Conservation (phyloP, 352 stramenopile species). For the Phytopythium sindhum region DNA sequence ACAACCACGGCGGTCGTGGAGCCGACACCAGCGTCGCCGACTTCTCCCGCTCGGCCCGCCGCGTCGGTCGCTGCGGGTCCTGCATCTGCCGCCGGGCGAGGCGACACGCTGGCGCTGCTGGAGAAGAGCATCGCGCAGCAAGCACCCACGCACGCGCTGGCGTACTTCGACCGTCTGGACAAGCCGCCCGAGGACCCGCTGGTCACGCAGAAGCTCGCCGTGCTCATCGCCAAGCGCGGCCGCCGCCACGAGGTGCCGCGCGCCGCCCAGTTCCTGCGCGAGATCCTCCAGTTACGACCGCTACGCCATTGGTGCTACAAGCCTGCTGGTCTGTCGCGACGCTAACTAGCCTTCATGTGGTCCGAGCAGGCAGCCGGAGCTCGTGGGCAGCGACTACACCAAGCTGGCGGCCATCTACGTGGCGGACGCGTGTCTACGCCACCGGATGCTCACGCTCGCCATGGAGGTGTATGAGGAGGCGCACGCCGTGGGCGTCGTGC, state of each 20-base stretch:
- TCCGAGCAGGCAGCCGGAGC: conserved; percentile 16
- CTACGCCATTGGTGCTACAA: not conserved
- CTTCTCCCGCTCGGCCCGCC: not conserved
- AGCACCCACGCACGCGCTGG: conserved; percentile 35
- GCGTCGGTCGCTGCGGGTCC: not conserved
- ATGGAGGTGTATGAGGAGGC: conserved; percentile 48
- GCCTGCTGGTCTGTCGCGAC: not conserved
- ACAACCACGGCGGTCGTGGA: not conserved
- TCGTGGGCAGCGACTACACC: conserved; percentile 59
- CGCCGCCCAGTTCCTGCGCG: conserved; percentile 35
- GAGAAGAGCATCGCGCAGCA: conserved; percentile 29
- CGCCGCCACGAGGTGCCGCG: conserved; percentile 20
- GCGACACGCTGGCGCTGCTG: conserved; percentile 16
- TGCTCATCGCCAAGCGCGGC: conserved; percentile 55
- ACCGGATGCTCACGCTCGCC: conserved; percentile 44
- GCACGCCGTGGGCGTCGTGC: conserved; percentile 33
- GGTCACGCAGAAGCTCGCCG: conserved; percentile 53
- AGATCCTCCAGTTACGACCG: conserved; percentile 11
- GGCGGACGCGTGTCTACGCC: conserved; percentile 51
- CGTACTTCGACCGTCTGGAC: conserved; percentile 43
- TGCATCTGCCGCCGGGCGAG: not conserved
- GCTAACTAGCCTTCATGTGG: not conserved
- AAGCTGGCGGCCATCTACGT: conserved; percentile 68
- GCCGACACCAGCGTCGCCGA: not conserved
- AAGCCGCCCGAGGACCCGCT: conserved; percentile 21